Base-by-base conservation (phyloP, 2,329 filamentous ascomycete genomes). In the Drechslerella dactyloides region DNA sequence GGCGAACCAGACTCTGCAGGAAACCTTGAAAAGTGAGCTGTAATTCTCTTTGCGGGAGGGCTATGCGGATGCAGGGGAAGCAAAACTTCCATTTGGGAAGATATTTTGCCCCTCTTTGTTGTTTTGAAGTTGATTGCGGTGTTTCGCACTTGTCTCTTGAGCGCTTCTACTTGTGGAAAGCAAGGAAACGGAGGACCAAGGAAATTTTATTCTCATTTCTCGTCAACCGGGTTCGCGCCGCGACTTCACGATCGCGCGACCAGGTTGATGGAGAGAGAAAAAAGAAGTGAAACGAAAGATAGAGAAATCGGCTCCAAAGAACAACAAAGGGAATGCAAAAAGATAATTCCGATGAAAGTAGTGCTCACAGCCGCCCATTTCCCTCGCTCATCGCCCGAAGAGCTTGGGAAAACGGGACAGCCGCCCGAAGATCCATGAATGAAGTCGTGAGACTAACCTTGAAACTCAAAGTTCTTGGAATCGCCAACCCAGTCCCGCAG, bases 401-500 rank as follows among this genome's bases (percentile, higher is more conserved):
- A 44, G 40, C 40, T 44, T 44, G 19, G 19, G 44, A 23, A 23
- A 48, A 21, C 10, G 40, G 15, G 5, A n/a, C 5, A 17, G 7
- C 17, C 40, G 40, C 40, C 15, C 15, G 10, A 48, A 48, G 17
- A 48, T 10, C 27, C 3, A 33, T 33, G 27, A 33, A 33, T 33
- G 27, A 33, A 33, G 8, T 33, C 27, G 48, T 19, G 17, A 58
- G 58, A 72, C 68, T 72, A 65, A 72, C 68, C 68, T 72, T 72
- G 68, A 53, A 72, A 72, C 60, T 72, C 68, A 61, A 72, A 65
- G 50, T 11, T 72, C 60, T 72, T 72, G 19, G 68, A 48, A 30
- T 72, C 68, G 4, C 82, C 83, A 69, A 84, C 81, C 87, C 87
- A 89, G 75, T 81, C 81, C 54, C 79, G 77, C 83, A 89, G 82